Evolutionary conservation across 352 stramenopile genomes (phyloP), one percentile per base, ranked within the genome.

Genomic region (Phytopythium mirpurense): DNA sequence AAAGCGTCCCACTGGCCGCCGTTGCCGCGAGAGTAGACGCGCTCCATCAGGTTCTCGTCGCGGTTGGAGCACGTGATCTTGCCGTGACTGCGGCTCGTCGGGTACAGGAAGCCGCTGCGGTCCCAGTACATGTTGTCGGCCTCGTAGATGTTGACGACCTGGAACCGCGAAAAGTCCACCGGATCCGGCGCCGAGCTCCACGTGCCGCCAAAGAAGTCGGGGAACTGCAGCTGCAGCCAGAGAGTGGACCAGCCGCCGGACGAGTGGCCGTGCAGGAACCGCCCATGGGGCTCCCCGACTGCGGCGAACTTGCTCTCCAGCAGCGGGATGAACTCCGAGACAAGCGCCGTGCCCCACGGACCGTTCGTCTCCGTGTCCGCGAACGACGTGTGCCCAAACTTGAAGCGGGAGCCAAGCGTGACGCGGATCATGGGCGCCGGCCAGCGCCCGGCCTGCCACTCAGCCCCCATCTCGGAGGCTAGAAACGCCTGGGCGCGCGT

Each of bases 1-100:
- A 88, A 91, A 7, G 75, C 75, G 51, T 88, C 80, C 78, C 78
- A 91, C 51, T 91, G 80, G 3, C 80, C 80, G 40, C 80, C 80
- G 50, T 91, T 91, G 50, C 75, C 75, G 24, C 70, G 77, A 7
- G 64, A 65, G 40, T 74, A 82, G 14, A 88, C 78, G 29, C 76
- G 65, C 55, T 91, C 80, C 42, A 89, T 55, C 37, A 85, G 57
- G 53, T 89, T 89, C 50, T 90, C 80, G 44, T 90, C 78, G 6
- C 80, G 80, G 51, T 82, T 84, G 24, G 70, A 86, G 57, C 70
- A 86, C 2, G 56, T 70, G 29, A 81, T 55, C 4, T 75, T 45
- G 29, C 75, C 74, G 27, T 83, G 72, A 44, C 41, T 67, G 47
- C 77, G 79, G 54, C 71, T 85, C 24, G 72, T 85, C 31, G 76